Percentiles rank a stretch among this genome's conserved stretches.
These are phyloP conservation scores for Kuraishia ogatae DNA, from an alignment of 805 yeast genomes.

Conservation along the genomic window DNA sequence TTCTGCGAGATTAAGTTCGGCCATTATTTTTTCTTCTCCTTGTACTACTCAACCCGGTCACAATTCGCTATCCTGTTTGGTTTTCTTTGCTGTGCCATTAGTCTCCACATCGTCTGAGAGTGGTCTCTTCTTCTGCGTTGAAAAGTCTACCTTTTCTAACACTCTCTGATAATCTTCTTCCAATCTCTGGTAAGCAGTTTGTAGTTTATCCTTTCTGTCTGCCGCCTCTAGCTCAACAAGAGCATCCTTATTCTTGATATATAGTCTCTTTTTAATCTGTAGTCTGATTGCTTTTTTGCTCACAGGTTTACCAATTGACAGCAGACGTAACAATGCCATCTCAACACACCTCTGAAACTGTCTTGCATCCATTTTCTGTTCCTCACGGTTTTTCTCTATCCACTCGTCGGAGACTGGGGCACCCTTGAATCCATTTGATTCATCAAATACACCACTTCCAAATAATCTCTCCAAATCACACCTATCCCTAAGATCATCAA, in stretches of 20 bases:
- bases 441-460: conserved; percentile 19
- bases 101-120: background rate
- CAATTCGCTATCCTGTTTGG: background rate
- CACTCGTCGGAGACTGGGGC: conserved; percentile 24
- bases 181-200: conserved; percentile 62
- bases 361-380: conserved; percentile 59
- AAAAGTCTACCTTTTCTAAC: conserved; percentile 20
- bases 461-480: conserved; percentile 54
- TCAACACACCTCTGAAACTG: conserved; percentile 76
- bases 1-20: too few species aligned
- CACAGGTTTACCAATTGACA: conserved; percentile 15
- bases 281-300: conserved; percentile 37
- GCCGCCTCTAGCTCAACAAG: conserved; percentile 55
- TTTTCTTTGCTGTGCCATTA: background rate
- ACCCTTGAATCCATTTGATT: conserved; percentile 10
- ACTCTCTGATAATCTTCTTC: conserved; percentile 66
- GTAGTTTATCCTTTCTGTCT: conserved; percentile 61
- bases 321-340: conserved; percentile 48
- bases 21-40: too few species aligned
- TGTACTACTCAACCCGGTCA: background rate
- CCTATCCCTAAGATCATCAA: conserved; percentile 85
- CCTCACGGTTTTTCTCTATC: conserved; percentile 26
- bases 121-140: conserved; percentile 1
- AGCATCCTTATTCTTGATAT: conserved; percentile 72
- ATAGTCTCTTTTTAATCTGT: conserved; percentile 68